A percentile compares a stretch with the other conserved stretches of the same genome.
These are phyloP conservation scores for Calamus simplicifolius DNA, from an alignment of 176 grass and related monocot species.

Conservation along the genomic window DNA sequence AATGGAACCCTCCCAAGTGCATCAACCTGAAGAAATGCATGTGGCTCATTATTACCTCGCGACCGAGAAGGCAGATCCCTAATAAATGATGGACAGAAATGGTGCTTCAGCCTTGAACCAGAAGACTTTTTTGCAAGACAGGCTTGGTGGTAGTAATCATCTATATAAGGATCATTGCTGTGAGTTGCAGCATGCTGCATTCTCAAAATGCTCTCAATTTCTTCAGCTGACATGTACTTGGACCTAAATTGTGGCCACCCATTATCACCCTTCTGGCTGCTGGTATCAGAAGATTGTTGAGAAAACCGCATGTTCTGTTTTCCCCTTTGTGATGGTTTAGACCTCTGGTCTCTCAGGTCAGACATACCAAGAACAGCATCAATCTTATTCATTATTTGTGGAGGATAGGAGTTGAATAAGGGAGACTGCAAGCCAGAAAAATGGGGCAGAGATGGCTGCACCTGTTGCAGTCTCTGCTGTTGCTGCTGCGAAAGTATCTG, in stretches of 20 bases:
- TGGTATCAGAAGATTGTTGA: constrained; percentile 3
- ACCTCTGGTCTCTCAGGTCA: constrained; percentile 5
- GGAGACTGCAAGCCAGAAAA: constrained; percentile 2
- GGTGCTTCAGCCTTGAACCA: constrained; percentile 3
- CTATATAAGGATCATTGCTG: constrained; percentile 7
- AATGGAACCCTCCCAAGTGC: constrained; percentile 10
- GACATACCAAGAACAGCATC: constrained; percentile 6
- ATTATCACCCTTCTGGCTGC: constrained; percentile 5
- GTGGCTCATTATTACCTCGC: constrained; percentile 11
- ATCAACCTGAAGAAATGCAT: constrained; percentile 15
- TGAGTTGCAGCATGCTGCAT: constrained; percentile 13
- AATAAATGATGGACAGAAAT: constrained; percentile 9
- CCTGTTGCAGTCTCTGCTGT: constrained; percentile 3
- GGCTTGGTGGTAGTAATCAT: constrained; percentile 15
- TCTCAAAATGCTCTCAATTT: constrained; percentile 15
- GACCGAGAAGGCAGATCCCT: constrained; percentile 11
- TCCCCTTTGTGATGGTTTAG: constrained; percentile 6
- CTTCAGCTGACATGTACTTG: constrained; percentile 14
- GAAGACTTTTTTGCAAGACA: constrained; percentile 16
- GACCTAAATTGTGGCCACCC: constrained; percentile 9
- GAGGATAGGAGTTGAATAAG: constrained; percentile 5
- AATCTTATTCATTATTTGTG: background rate
- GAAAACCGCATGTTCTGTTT: constrained; percentile 6
- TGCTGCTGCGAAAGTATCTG: constrained; percentile 11
- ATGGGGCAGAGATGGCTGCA: constrained; percentile 1